Conservation (phyloP, 352 stramenopile species). For the Phytophthora citrophthora region DNA sequence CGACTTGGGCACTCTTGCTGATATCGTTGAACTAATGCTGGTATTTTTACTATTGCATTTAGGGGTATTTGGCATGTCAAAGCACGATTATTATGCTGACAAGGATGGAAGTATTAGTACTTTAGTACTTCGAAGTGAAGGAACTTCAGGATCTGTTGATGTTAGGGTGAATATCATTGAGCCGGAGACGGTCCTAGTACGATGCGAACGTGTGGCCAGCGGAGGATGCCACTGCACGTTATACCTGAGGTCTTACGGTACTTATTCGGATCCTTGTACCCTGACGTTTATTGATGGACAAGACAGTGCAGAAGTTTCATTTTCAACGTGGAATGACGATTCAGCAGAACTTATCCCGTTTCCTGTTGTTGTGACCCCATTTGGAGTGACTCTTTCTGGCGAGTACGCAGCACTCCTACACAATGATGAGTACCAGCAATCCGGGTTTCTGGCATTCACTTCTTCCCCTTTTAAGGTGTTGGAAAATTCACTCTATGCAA, state of each 20-base stretch:
- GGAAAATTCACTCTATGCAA: slow-evolving; percentile 46
- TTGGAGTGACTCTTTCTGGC: slow-evolving; percentile 19
- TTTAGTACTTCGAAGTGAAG: slow-evolving; percentile 39
- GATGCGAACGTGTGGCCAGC: slow-evolving; percentile 31
- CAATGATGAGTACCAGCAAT: slow-evolving; percentile 29
- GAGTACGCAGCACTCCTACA: slow-evolving; percentile 40
- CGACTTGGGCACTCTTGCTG: neutral
- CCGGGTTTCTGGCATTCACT: slow-evolving; percentile 48
- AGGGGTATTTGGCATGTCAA: slow-evolving; percentile 30
- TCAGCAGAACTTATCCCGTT: slow-evolving; percentile 31
- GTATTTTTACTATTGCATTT: neutral
- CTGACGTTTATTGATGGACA: slow-evolving; percentile 59
- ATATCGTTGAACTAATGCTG: neutral
- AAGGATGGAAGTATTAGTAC: slow-evolving; percentile 30
- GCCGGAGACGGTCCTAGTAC: slow-evolving; percentile 35
- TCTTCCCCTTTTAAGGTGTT: slow-evolving; percentile 23
- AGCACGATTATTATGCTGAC: slow-evolving; percentile 18
- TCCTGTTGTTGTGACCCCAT: slow-evolving; percentile 18
- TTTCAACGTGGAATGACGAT: slow-evolving; percentile 50
- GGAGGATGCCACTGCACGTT: slow-evolving; percentile 47
- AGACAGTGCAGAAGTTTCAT: slow-evolving; percentile 34
- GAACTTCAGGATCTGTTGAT: slow-evolving; percentile 36
- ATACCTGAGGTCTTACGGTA: slow-evolving; percentile 23
- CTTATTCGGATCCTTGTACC: slow-evolving; percentile 14
- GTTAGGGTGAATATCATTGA: slow-evolving; percentile 42